Conservation (phyloP, 768 basidiomycete genomes). For the Hericium erinaceus region DNA sequence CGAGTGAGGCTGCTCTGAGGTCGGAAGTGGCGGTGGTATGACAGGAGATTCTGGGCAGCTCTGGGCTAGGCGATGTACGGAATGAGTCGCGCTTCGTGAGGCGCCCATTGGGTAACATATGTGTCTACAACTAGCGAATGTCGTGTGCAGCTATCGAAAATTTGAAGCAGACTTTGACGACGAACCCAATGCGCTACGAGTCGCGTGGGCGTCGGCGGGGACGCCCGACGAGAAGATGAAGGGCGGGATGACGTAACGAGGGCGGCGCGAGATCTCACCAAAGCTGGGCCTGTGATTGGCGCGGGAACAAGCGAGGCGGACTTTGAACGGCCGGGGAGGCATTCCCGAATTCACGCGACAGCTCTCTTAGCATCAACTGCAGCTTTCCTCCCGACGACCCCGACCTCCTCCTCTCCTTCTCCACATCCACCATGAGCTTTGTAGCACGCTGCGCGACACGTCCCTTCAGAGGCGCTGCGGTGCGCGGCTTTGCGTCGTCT, state of each 20-base stretch:
- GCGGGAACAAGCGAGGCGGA: background rate
- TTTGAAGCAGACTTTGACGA: too few species aligned
- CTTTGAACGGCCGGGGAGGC: background rate
- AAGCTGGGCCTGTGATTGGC: background rate
- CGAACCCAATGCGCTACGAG: too few species aligned
- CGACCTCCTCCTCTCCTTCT: background rate
- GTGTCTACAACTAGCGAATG: too few species aligned
- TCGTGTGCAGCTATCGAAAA: too few species aligned
- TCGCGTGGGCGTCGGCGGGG: background rate
- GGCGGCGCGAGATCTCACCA: background rate
- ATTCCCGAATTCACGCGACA: slow-evolving; percentile 4
- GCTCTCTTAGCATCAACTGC: background rate
- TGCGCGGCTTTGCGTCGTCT: slow-evolving; percentile 22
- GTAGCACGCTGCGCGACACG: background rate
- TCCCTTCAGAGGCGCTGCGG: background rate
- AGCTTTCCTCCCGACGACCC: background rate
- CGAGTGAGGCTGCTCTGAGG: too few species aligned
- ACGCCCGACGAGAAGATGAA: background rate
- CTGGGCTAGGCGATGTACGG: too few species aligned
- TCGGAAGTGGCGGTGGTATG: too few species aligned
- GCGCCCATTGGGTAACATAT: too few species aligned
- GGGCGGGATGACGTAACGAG: background rate
- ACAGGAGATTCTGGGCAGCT: too few species aligned
- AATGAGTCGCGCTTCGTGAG: too few species aligned
- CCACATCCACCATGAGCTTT: background rate